A percentile compares a stretch with the other conserved stretches of the same genome.
phyloP scores from a whole-genome alignment of 2,329 filamentous ascomycete species.

The Mariannaea sp. region DNA sequence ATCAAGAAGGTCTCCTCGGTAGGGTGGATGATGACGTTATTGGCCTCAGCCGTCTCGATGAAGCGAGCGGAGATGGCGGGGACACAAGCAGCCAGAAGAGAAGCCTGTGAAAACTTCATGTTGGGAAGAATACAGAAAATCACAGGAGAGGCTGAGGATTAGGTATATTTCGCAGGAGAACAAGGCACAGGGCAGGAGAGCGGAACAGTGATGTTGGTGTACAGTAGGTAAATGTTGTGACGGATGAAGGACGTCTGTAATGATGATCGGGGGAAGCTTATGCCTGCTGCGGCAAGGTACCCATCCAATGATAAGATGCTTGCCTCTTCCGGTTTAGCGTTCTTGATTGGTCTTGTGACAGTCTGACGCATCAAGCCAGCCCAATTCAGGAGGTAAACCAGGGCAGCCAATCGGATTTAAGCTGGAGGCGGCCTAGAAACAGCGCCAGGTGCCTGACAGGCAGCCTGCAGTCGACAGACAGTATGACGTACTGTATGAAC shows the following conservation, averaged over 20 bases:
- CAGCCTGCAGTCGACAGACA: too few species aligned
- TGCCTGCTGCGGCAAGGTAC: constrained; percentile 12
- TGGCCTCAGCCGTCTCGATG: constrained; percentile 55
- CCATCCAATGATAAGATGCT: not conserved
- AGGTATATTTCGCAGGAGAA: not conserved
- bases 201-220: not conserved
- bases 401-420: not conserved
- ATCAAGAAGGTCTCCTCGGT: constrained; percentile 64
- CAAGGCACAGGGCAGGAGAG: not conserved
- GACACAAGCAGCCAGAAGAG: constrained; percentile 59
- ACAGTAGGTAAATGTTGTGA: not conserved
- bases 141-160: not conserved
- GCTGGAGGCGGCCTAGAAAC: too few species aligned
- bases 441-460: not conserved
- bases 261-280: constrained; percentile 8
- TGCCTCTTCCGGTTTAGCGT: constrained; percentile 5
- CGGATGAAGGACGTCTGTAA: not conserved
- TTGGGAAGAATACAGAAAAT: not conserved
- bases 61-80: constrained; percentile 62
- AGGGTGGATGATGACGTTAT: constrained; percentile 55
- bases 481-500: too few species aligned
- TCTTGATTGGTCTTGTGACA: constrained; percentile 12
- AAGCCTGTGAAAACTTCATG: constrained; percentile 61
- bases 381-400: too few species aligned
- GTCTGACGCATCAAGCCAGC: constrained; percentile 5